These are phyloP conservation scores for Pisolithus marmoratus DNA, from an alignment of 768 basidiomycete genomes.

Conservation along the genomic window DNA sequence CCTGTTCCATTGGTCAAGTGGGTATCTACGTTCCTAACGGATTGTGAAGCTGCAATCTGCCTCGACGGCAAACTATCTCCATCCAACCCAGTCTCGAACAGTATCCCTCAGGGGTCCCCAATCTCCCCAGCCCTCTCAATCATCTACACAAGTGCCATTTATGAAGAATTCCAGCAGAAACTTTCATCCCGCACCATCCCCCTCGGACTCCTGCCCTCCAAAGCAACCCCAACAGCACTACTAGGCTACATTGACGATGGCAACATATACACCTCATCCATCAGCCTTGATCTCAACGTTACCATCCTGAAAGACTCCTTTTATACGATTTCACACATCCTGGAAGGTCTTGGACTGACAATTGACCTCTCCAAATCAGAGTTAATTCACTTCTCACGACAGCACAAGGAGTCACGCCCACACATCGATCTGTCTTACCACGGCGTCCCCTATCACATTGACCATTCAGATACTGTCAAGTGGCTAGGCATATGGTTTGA, in stretches of 20 bases:
- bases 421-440: background rate
- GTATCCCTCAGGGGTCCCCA: too few relatives aligned
- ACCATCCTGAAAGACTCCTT: background rate
- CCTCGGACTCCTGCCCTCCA: too few relatives aligned
- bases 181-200: background rate
- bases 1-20: background rate
- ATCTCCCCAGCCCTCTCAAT: too few relatives aligned
- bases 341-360: background rate
- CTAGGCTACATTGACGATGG: background rate
- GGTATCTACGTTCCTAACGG: background rate
- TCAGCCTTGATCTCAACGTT: background rate
- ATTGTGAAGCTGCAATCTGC: background rate
- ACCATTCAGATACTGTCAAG: constrained; percentile 3
- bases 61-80: background rate
- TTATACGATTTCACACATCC: background rate
- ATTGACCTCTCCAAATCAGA: too few relatives aligned
- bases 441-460: background rate
- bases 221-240: background rate
- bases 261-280: background rate
- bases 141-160: constrained; percentile 12
- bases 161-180: too few relatives aligned
- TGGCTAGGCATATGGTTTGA: constrained; percentile 35
- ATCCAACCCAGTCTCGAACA: background rate
- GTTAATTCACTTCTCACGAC: constrained; percentile 5
- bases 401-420: background rate